Evolutionary conservation across 805 yeast genomes (phyloP).

Genomic region (Myxozyma udenii): DNA sequence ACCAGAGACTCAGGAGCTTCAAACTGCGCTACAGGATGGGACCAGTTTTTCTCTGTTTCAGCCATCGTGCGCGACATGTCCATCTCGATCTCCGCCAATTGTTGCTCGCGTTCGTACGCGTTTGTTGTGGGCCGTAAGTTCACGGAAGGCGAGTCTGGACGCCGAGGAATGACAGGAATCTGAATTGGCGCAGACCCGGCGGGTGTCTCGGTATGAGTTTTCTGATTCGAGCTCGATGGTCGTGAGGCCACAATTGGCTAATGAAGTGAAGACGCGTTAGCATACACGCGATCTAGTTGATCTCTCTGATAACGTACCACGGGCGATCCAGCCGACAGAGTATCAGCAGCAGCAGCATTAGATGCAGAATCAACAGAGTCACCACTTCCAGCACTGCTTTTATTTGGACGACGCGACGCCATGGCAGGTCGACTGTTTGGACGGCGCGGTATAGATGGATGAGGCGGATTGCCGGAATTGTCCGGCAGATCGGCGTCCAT

Average conservation of each 20-base stretch:
- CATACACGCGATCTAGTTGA: too few relatives aligned
- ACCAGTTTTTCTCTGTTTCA: constrained; percentile 16
- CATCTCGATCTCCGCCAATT: constrained; percentile 23
- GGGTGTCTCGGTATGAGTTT: background rate
- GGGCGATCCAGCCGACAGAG: background rate
- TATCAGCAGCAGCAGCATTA: background rate
- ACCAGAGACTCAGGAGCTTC: constrained; percentile 1
- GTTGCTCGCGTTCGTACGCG: constrained; percentile 19
- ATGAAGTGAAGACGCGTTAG: too few relatives aligned
- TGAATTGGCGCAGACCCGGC: constrained; percentile 12
- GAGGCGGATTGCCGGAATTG: background rate
- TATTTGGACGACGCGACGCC: background rate
- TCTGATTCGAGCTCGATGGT: too few relatives aligned
- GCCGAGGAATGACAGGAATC: constrained; percentile 16
- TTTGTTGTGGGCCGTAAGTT: constrained; percentile 9
- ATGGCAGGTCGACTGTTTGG: background rate
- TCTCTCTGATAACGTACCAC: too few relatives aligned
- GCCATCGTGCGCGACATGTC: constrained; percentile 24
- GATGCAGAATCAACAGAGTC: background rate
- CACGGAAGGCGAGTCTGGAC: constrained; percentile 18
- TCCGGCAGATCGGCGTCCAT: background rate
- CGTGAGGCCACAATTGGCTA: too few relatives aligned
- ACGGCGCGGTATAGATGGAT: background rate
- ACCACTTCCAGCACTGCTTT: background rate
- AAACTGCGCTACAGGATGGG: background rate